phyloP scores from a whole-genome alignment of 805 yeast genomes.

The Isabelozyma rhagii region DNA sequence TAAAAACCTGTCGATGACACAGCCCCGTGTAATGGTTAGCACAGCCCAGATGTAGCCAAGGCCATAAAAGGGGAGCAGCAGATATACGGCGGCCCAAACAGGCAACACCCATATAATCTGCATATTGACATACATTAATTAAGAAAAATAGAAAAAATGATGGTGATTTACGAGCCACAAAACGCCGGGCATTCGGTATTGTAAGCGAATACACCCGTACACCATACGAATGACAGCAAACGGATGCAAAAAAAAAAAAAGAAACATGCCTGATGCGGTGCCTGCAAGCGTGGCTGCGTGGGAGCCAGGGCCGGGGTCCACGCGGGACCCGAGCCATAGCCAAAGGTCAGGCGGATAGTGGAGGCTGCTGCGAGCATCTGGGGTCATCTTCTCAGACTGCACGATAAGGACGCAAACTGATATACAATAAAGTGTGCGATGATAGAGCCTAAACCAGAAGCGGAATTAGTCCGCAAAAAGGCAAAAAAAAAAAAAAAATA shows the following conservation, averaged over 20 bases:
- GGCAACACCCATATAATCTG: neutral
- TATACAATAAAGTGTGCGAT: too few species aligned
- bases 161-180: neutral
- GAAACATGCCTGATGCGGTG: too few species aligned
- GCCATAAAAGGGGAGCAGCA: neutral
- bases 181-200: neutral
- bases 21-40: neutral
- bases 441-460: neutral
- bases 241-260: neutral
- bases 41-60: neutral
- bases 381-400: too few species aligned
- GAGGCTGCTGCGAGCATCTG: too few species aligned
- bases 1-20: too few species aligned
- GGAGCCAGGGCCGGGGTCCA: too few species aligned
- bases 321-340: too few species aligned
- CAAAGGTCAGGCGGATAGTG: too few species aligned
- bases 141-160: neutral
- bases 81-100: neutral
- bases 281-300: too few species aligned
- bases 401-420: too few species aligned
- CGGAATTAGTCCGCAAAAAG: neutral
- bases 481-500: too few species aligned
- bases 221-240: neutral
- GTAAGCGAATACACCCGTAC: neutral
- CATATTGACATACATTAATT: neutral